Percentiles rank a stretch among this genome's conserved stretches.
Conservation (phyloP, 495 filamentous ascomycete species). For the Annulohypoxylon moriforme region DNA sequence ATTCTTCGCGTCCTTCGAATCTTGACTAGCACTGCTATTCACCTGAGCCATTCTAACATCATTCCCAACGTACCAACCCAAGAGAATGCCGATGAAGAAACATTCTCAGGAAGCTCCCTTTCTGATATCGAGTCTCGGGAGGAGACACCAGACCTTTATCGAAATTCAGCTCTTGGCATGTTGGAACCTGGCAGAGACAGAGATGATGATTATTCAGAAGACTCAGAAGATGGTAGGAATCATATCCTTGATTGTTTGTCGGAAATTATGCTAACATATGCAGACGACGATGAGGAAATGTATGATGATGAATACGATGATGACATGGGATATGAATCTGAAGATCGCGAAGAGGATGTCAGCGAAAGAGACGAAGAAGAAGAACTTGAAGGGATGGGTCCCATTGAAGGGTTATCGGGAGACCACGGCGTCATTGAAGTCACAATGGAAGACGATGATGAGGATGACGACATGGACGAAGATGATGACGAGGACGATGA, state of each 20-base stretch:
- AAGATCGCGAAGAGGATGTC: slow-evolving; percentile 86
- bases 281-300: slow-evolving; percentile 77
- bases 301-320: slow-evolving; percentile 86
- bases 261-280: slow-evolving; percentile 44
- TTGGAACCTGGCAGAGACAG: slow-evolving; percentile 81
- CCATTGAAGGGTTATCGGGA: slow-evolving; percentile 85
- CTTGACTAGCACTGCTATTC: slow-evolving; percentile 86
- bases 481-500: slow-evolving; percentile 66
- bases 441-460: slow-evolving; percentile 81
- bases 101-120: slow-evolving; percentile 87
- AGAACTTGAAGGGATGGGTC: slow-evolving; percentile 77
- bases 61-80: slow-evolving; percentile 68
- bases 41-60: slow-evolving; percentile 84
- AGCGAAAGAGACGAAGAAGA: slow-evolving; percentile 89
- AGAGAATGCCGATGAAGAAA: slow-evolving; percentile 85
- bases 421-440: slow-evolving; percentile 82
- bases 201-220: slow-evolving; percentile 75
- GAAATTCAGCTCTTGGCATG: slow-evolving; percentile 95
- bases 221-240: slow-evolving; percentile 69
- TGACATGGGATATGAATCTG: slow-evolving; percentile 87
- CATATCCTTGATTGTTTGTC: not conserved
- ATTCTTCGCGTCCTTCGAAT: slow-evolving; percentile 89
- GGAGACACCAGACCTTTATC: slow-evolving; percentile 96
- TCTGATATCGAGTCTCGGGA: slow-evolving; percentile 91
- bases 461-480: slow-evolving; percentile 75